phyloP scores from a whole-genome alignment of 108 stramenopile genomes.

The Seminavis robusta region DNA sequence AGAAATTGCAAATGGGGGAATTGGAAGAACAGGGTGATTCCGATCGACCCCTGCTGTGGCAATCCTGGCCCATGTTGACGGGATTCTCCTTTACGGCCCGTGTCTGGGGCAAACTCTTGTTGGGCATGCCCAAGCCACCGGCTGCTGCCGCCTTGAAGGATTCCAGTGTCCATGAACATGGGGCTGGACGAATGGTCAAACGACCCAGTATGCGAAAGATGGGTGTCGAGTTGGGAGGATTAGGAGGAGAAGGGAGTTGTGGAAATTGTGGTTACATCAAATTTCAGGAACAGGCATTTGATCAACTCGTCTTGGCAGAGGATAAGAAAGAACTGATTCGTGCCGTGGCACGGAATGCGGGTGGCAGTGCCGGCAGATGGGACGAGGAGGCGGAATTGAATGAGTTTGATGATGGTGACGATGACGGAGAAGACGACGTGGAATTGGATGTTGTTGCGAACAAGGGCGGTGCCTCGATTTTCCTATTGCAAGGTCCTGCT shows the following conservation, averaged over 20 bases:
- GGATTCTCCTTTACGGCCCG: conserved; percentile 69
- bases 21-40: conserved; percentile 23
- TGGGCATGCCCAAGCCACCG: conserved; percentile 52
- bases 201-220: conserved; percentile 30
- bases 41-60: conserved; percentile 54
- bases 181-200: background rate
- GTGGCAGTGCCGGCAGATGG: conserved; percentile 10
- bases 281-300: conserved; percentile 63
- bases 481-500: conserved; percentile 55
- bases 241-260: conserved; percentile 53
- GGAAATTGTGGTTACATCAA: conserved; percentile 64
- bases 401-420: conserved; percentile 20
- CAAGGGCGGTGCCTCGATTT: conserved; percentile 60
- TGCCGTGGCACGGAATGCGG: conserved; percentile 64
- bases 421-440: conserved; percentile 28
- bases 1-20: conserved; percentile 3
- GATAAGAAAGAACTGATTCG: conserved; percentile 67
- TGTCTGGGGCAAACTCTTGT: conserved; percentile 64
- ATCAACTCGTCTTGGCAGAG: conserved; percentile 54
- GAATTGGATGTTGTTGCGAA: conserved; percentile 72
- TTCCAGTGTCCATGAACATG: conserved; percentile 9
- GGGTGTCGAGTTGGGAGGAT: conserved; percentile 44
- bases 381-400: conserved; percentile 10
- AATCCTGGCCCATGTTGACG: conserved; percentile 56
- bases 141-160: conserved; percentile 17